A percentile compares a stretch with the other conserved stretches of the same genome.
Conservation (phyloP, 2,329 filamentous ascomycete species). For the Penicillium sp. region DNA sequence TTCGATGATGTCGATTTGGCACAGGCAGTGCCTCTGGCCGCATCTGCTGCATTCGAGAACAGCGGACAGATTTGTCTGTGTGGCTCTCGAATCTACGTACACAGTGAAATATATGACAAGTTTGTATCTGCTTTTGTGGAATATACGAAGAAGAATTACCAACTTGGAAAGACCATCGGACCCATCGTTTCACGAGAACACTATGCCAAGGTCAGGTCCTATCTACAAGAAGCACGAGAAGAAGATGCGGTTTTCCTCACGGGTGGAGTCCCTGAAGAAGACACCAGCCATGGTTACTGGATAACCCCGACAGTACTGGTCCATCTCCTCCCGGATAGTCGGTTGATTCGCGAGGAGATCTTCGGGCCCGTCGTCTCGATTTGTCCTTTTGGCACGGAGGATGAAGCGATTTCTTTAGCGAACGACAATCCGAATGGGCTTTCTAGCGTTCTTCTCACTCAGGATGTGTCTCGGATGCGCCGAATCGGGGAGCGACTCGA, state of each 20-base stretch:
- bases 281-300: conserved; percentile 57
- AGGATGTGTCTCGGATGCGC: conserved; percentile 63
- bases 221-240: conserved; percentile 62
- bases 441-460: conserved; percentile 63
- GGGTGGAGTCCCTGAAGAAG: conserved; percentile 56
- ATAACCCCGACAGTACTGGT: conserved; percentile 60
- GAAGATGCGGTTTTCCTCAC: conserved; percentile 61
- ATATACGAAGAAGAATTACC: conserved; percentile 57
- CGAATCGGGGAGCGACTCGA: conserved; percentile 64
- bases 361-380: conserved; percentile 57
- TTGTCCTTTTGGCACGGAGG: conserved; percentile 57
- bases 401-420: conserved; percentile 53
- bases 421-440: conserved; percentile 63
- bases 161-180: conserved; percentile 63
- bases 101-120: conserved; percentile 63
- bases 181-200: conserved; percentile 34
- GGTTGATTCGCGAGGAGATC: conserved; percentile 57
- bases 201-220: conserved; percentile 57
- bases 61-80: conserved; percentile 53
- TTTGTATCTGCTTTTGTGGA: conserved; percentile 62
- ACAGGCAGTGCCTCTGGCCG: conserved; percentile 17
- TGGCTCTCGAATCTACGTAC: conserved; percentile 68
- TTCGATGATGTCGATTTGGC: conserved; percentile 24
- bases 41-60: conserved; percentile 23
- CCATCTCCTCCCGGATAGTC: conserved; percentile 51